phyloP scores from a whole-genome alignment of 176 grass and related monocot genomes.

The Themeda triandra region DNA sequence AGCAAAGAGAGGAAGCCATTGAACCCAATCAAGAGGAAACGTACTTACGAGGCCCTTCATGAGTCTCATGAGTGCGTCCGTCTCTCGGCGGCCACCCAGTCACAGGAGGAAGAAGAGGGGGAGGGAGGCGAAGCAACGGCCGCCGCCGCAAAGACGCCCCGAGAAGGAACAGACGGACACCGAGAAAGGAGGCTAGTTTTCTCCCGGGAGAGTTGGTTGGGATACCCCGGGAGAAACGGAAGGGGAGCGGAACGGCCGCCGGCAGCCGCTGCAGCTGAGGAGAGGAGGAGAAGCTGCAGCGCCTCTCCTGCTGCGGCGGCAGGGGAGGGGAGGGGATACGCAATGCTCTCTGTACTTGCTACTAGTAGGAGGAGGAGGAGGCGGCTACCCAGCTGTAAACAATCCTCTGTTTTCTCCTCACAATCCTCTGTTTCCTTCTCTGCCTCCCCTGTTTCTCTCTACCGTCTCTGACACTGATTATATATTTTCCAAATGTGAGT shows the following conservation, averaged over 20 bases:
- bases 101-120: neutral
- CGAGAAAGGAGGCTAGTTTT: neutral
- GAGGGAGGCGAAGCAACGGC: neutral
- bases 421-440: constrained; percentile 1
- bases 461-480: no score
- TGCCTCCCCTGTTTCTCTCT: neutral
- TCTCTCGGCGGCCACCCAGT: neutral
- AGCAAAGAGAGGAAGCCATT: neutral
- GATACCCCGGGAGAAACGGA: neutral
- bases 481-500: neutral
- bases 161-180: neutral
- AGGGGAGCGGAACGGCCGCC: neutral
- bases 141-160: neutral
- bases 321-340: neutral
- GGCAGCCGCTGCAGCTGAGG: neutral
- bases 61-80: constrained; percentile 64
- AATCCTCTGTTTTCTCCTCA: constrained; percentile 6
- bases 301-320: neutral
- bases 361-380: neutral
- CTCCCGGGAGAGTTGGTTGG: neutral
- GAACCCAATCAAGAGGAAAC: constrained; percentile 39
- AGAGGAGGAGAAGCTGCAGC: neutral
- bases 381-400: neutral
- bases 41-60: constrained; percentile 95
- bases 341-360: neutral